A percentile compares a stretch with the other conserved stretches of the same genome.
These are phyloP conservation scores for Alternaria gansuensis DNA, from an alignment of 2,329 filamentous ascomycete genomes.

Conservation along the genomic window DNA sequence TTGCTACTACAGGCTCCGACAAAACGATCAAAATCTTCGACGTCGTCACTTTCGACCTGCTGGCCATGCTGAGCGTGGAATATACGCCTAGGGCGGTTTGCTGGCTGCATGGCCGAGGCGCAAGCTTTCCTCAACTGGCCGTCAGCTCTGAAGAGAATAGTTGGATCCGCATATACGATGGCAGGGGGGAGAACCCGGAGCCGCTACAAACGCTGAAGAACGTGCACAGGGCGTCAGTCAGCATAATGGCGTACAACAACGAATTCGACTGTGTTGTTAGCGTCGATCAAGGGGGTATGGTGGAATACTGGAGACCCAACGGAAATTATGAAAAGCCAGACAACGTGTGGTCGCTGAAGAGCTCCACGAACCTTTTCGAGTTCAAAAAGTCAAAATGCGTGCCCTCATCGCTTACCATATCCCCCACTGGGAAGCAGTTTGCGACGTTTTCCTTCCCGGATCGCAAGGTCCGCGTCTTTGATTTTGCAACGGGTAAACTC, in stretches of 20 bases:
- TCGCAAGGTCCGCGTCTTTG: conserved; percentile 90
- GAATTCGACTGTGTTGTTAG: conserved; percentile 90
- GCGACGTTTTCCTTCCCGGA: conserved; percentile 92
- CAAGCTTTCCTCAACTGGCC: conserved; percentile 86
- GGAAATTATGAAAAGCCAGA: conserved; percentile 88
- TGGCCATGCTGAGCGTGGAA: conserved; percentile 75
- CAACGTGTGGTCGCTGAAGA: conserved; percentile 92
- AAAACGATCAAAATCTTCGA: conserved; percentile 81
- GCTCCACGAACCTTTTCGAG: conserved; percentile 91
- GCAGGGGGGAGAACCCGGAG: conserved; percentile 78
- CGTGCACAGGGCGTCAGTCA: conserved; percentile 83
- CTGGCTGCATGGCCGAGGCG: conserved; percentile 86
- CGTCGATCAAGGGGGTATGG: conserved; percentile 87
- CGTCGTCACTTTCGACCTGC: conserved; percentile 76
- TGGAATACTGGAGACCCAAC: conserved; percentile 93
- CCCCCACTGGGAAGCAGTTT: conserved; percentile 85
- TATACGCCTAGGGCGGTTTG: conserved; percentile 81
- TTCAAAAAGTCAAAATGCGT: conserved; percentile 93
- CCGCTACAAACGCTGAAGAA: conserved; percentile 80
- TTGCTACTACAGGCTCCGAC: conserved; percentile 85
- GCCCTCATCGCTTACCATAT: conserved; percentile 82
- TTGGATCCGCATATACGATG: conserved; percentile 85
- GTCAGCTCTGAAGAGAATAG: conserved; percentile 79
- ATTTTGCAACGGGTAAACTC: conserved; percentile 88
- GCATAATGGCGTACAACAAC: conserved; percentile 89